These are phyloP conservation scores for Lactifluus rugatus DNA, from an alignment of 768 basidiomycete species.

Conservation along the genomic window DNA sequence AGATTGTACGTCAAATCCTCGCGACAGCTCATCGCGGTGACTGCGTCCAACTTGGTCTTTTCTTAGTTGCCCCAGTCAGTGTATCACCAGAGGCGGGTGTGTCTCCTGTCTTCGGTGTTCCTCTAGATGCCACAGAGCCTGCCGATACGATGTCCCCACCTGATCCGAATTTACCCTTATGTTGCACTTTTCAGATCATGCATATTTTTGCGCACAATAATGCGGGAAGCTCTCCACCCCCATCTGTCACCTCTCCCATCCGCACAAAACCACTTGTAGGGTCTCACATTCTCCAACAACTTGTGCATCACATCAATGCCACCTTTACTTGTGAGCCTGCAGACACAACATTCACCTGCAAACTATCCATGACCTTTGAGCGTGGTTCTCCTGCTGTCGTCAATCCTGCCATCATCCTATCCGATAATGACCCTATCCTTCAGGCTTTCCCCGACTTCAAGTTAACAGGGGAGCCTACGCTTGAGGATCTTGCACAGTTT, in stretches of 20 bases:
- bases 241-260: conserved; percentile 3
- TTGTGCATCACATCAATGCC: conserved; percentile 53
- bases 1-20: conserved; percentile 83
- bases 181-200: conserved; percentile 49
- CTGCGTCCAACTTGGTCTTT: conserved; percentile 77
- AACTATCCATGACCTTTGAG: conserved; percentile 55
- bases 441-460: conserved; percentile 40
- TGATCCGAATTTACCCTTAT: conserved; percentile 32
- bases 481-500: conserved; percentile 71
- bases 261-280: conserved; percentile 36
- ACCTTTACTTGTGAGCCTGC: conserved; percentile 31
- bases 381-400: conserved; percentile 42
- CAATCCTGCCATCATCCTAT: conserved; percentile 31
- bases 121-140: conserved; percentile 17
- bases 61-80: conserved; percentile 32
- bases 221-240: neutral
- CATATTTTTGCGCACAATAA: conserved; percentile 34
- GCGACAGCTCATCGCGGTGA: conserved; percentile 61
- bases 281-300: conserved; percentile 47
- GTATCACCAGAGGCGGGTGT: conserved; percentile 1
- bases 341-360: conserved; percentile 42
- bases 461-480: conserved; percentile 59
- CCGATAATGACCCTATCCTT: conserved; percentile 40
- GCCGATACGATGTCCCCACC: conserved; percentile 11
- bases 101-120: neutral